These are phyloP conservation scores for Tetrapisispora taiwanensis DNA, from an alignment of 805 yeast genomes.

Conservation along the genomic window DNA sequence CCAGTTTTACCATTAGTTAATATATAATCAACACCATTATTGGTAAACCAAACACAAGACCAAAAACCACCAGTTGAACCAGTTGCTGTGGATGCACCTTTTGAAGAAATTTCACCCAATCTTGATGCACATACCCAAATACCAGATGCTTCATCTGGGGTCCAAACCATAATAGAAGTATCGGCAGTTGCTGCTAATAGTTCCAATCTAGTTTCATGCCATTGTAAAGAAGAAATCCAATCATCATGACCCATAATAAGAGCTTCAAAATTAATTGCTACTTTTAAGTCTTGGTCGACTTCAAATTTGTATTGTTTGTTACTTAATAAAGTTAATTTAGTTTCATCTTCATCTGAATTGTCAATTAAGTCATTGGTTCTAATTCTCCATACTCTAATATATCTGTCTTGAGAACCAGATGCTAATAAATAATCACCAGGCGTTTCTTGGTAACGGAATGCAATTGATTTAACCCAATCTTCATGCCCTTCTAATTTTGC, in stretches of 20 bases:
- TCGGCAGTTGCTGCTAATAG: constrained; percentile 86
- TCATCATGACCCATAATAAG: constrained; percentile 96
- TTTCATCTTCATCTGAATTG: constrained; percentile 40
- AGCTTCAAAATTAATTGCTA: constrained; percentile 76
- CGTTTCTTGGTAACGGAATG: constrained; percentile 39
- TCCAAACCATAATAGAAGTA: constrained; percentile 89
- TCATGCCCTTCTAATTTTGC: constrained; percentile 81
- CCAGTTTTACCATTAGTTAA: constrained; percentile 89
- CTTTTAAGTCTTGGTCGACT: constrained; percentile 29
- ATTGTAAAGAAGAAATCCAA: constrained; percentile 78
- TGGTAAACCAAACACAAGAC: constrained; percentile 59
- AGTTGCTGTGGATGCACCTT: constrained; percentile 97
- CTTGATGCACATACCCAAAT: constrained; percentile 79
- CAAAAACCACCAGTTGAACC: constrained; percentile 80
- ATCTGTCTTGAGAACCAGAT: constrained; percentile 86
- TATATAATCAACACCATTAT: constrained; percentile 37
- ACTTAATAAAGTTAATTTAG: constrained; percentile 44
- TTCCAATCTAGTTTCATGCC: constrained; percentile 54
- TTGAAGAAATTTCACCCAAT: constrained; percentile 84
- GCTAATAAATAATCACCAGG: constrained; percentile 59
- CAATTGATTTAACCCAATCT: constrained; percentile 82
- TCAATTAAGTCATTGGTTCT: constrained; percentile 46
- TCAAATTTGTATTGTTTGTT: constrained; percentile 64
- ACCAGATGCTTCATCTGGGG: constrained; percentile 75
- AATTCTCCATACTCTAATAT: constrained; percentile 82